These are phyloP conservation scores for Camellia lanceoleosa DNA, from an alignment of 148 eudicot species.

Conservation along the genomic window DNA sequence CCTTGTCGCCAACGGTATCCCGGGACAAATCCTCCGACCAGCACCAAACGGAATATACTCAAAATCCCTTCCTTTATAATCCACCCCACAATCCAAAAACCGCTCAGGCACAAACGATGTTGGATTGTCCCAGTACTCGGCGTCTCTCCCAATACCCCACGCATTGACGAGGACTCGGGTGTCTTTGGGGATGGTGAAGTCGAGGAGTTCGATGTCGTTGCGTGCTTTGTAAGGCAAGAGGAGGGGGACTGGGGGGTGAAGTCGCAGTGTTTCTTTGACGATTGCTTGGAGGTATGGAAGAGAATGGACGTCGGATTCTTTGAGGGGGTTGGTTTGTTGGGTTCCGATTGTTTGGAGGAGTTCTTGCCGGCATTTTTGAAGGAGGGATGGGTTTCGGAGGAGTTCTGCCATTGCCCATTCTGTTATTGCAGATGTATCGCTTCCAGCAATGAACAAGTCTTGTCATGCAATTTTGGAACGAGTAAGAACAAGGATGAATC, in stretches of 20 bases:
- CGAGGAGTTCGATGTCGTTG: background rate
- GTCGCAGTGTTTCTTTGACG: background rate
- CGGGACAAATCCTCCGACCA: constrained; percentile 18
- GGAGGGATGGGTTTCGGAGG: constrained; percentile 7
- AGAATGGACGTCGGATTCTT: background rate
- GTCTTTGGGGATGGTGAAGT: constrained; percentile 9
- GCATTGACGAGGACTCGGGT: constrained; percentile 13
- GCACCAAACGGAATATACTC: constrained; percentile 20
- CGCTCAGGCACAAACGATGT: constrained; percentile 11
- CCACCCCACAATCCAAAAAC: background rate
- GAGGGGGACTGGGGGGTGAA: constrained; percentile 16
- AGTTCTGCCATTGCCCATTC: constrained; percentile 26
- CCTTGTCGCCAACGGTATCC: constrained; percentile 9
- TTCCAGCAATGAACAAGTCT: constrained; percentile 22
- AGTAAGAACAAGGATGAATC: no score
- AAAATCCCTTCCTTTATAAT: constrained; percentile 10
- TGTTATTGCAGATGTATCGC: constrained; percentile 11
- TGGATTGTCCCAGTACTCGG: constrained; percentile 8
- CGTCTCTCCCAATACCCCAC: constrained; percentile 21
- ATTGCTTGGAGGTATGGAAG: constrained; percentile 15
- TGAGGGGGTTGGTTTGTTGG: background rate
- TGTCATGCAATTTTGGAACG: background rate
- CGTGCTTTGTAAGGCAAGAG: constrained; percentile 13
- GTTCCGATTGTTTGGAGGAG: background rate
- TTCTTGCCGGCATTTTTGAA: constrained; percentile 7